Evolutionary conservation across 345 rosid genomes (phyloP).

Genomic region (Salix arbutifolia): DNA sequence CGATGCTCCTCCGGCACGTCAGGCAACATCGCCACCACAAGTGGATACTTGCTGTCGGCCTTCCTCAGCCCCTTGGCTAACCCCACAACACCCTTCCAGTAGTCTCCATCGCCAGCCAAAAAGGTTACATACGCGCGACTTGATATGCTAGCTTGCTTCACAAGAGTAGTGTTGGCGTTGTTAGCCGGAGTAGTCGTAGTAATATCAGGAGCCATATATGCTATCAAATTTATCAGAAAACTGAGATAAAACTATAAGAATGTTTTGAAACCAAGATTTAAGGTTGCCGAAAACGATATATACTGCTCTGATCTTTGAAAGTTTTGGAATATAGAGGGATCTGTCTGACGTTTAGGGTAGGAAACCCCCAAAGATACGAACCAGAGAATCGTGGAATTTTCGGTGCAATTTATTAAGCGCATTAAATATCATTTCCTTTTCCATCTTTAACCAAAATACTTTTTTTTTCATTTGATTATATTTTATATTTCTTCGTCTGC

Average conservation of each 20-base stretch:
- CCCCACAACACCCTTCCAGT: slow-evolving; percentile 73
- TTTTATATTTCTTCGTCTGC: too few species aligned
- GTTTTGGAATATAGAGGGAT: too few species aligned
- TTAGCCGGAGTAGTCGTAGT: not conserved
- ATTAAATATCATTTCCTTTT: too few species aligned
- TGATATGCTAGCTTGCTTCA: slow-evolving; percentile 22
- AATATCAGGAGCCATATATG: slow-evolving; percentile 10
- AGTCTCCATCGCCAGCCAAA: slow-evolving; percentile 72
- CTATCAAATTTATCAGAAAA: not conserved
- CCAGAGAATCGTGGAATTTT: too few species aligned
- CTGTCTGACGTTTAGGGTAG: too few species aligned
- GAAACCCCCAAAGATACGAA: too few species aligned
- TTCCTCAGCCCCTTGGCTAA: slow-evolving; percentile 75
- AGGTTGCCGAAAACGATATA: too few species aligned
- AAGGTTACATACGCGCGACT: slow-evolving; percentile 55
- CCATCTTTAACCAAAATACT: too few species aligned
- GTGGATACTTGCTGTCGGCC: slow-evolving; percentile 54
- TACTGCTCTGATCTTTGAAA: too few species aligned
- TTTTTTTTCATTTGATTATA: too few species aligned
- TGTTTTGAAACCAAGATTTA: not conserved
- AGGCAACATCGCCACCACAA: slow-evolving; percentile 69
- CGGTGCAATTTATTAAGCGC: too few species aligned
- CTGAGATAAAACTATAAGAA: too few species aligned
- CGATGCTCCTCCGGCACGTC: slow-evolving; percentile 79
- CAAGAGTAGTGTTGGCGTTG: not conserved